Evolutionary conservation across 805 yeast species (phyloP).

Genomic region (Barnettozyma vustinii): DNA sequence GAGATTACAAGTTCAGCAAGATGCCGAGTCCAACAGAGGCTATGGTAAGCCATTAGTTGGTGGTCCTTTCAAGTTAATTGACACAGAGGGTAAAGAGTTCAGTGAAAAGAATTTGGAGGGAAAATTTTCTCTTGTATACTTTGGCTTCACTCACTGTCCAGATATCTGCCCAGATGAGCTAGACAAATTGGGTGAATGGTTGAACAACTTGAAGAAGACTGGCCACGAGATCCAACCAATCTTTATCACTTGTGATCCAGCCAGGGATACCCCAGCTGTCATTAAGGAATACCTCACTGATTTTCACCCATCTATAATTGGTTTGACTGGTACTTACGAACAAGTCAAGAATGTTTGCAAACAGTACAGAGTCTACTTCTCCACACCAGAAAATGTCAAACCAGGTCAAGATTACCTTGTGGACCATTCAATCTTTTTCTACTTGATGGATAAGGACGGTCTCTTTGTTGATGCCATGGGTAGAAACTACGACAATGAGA

Average conservation of each 20-base stretch:
- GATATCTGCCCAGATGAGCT: conserved; percentile 98
- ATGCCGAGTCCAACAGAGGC: conserved; percentile 81
- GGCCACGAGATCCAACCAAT: conserved; percentile 71
- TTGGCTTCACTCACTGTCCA: conserved; percentile 97
- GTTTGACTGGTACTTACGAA: conserved; percentile 88
- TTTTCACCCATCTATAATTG: conserved; percentile 85
- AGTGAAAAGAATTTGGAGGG: conserved; percentile 75
- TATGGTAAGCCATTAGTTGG: conserved; percentile 92
- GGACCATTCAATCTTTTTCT: conserved; percentile 95
- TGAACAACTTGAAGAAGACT: conserved; percentile 52
- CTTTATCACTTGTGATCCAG: conserved; percentile 96
- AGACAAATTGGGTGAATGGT: conserved; percentile 75
- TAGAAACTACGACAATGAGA: conserved; percentile 75
- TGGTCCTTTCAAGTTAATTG: conserved; percentile 75
- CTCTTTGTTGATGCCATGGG: conserved; percentile 93
- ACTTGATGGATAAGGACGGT: conserved; percentile 98
- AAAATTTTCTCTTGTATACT: conserved; percentile 80
- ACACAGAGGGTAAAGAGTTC: conserved; percentile 64
- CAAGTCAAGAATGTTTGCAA: conserved; percentile 82
- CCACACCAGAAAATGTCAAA: conserved; percentile 92
- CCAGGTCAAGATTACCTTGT: conserved; percentile 96
- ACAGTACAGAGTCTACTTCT: conserved; percentile 87
- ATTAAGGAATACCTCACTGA: conserved; percentile 77
- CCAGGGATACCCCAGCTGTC: conserved; percentile 85
- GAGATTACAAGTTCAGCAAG: conserved; percentile 65